Percentiles rank a stretch among this genome's conserved stretches.
phyloP scores from a whole-genome alignment of 805 yeast genomes.

The Sugiyamaella chiloensis region DNA sequence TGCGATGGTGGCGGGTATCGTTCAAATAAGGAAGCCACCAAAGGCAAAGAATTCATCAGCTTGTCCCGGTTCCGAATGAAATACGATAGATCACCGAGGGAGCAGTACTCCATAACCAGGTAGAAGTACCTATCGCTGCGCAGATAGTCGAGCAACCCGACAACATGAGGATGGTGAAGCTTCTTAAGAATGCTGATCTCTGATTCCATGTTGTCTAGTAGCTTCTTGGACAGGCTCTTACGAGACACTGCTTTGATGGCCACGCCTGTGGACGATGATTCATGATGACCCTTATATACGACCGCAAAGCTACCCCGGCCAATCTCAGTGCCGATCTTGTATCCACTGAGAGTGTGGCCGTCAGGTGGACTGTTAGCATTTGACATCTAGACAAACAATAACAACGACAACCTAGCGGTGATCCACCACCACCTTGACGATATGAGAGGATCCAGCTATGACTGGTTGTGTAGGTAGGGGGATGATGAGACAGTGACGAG shows the following conservation, averaged over 20 bases:
- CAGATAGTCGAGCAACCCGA: slow-evolving; percentile 76
- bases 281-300: slow-evolving; percentile 79
- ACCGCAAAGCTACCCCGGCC: slow-evolving; percentile 96
- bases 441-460: too few species aligned
- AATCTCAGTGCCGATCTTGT: slow-evolving; percentile 72
- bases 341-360: slow-evolving; percentile 25
- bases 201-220: slow-evolving; percentile 85
- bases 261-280: slow-evolving; percentile 49
- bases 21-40: slow-evolving; percentile 68
- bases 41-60: slow-evolving; percentile 69
- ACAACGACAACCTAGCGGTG: too few species aligned
- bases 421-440: too few species aligned
- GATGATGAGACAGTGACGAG: too few species aligned
- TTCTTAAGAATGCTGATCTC: slow-evolving; percentile 87
- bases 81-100: slow-evolving; percentile 88
- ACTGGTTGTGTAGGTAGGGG: too few species aligned
- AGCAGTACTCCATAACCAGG: slow-evolving; percentile 93
- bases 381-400: slow-evolving; percentile 5
- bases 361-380: not conserved
- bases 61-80: slow-evolving; percentile 76
- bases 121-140: slow-evolving; percentile 76
- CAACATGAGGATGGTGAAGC: slow-evolving; percentile 90
- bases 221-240: slow-evolving; percentile 77
- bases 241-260: slow-evolving; percentile 88
- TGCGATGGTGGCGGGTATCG: slow-evolving; percentile 79